phyloP scores from a whole-genome alignment of 495 filamentous ascomycete genomes.

The Trichoderma gamsii region DNA sequence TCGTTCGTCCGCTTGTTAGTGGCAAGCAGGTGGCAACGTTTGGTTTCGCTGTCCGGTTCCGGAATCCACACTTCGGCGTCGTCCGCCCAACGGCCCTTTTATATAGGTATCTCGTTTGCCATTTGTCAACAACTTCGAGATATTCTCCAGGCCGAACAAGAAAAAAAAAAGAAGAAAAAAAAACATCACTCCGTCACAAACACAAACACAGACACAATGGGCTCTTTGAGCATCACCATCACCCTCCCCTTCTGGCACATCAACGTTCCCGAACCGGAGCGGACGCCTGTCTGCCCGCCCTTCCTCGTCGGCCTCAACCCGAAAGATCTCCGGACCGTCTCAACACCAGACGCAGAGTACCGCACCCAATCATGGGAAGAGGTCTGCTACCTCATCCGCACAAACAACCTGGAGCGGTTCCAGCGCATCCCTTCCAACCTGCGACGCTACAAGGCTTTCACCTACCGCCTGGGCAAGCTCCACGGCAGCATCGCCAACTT shows the following conservation, averaged over 20 bases:
- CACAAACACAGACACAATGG: background rate
- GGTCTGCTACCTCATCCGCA: conserved; percentile 54
- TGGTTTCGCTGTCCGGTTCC: background rate
- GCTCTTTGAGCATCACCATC: background rate
- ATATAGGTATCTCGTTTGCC: background rate
- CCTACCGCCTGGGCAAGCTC: conserved; percentile 50
- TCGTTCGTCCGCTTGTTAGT: background rate
- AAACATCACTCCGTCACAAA: background rate
- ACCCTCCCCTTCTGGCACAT: conserved; percentile 69
- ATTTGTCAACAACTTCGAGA: background rate
- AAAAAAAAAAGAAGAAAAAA: background rate
- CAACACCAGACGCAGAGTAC: conserved; percentile 58
- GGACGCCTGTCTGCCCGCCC: conserved; percentile 60
- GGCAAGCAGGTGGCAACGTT: background rate
- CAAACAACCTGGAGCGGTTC: conserved; percentile 67
- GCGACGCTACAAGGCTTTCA: conserved; percentile 64
- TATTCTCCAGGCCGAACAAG: background rate
- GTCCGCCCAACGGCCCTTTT: background rate
- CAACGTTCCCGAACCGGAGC: conserved; percentile 58
- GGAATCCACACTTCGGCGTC: background rate
- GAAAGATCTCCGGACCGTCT: conserved; percentile 57
- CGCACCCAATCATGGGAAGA: conserved; percentile 53
- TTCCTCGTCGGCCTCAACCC: conserved; percentile 52
- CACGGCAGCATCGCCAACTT: conserved; percentile 72
- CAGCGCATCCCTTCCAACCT: conserved; percentile 68